phyloP scores from a whole-genome alignment of 2,329 filamentous ascomycete genomes.

The Aureobasidium melanogenum region DNA sequence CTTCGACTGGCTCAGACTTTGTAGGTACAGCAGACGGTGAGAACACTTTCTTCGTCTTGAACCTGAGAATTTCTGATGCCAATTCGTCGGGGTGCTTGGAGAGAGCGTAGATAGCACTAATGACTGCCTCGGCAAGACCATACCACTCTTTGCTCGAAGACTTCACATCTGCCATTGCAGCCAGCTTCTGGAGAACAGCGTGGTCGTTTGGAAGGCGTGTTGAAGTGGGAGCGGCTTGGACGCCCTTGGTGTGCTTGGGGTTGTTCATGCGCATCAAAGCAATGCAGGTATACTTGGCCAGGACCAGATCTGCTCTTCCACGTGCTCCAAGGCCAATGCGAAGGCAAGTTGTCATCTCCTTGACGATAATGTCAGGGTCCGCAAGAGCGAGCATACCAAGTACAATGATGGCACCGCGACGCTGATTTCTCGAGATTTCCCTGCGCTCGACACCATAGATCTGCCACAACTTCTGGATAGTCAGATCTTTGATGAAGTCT shows the following conservation, averaged over 20 bases:
- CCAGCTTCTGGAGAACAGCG: constrained; percentile 70
- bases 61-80: constrained; percentile 80
- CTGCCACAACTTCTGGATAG: constrained; percentile 91
- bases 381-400: constrained; percentile 93
- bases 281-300: constrained; percentile 93
- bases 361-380: constrained; percentile 83
- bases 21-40: constrained; percentile 30
- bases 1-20: constrained; percentile 17
- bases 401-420: constrained; percentile 89
- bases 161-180: constrained; percentile 73
- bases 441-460: constrained; percentile 91
- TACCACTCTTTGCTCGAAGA: constrained; percentile 90
- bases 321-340: constrained; percentile 76
- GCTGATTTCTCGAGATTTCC: constrained; percentile 84
- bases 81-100: constrained; percentile 90
- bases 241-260: constrained; percentile 67
- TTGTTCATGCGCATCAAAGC: constrained; percentile 87
- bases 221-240: constrained; percentile 49
- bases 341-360: constrained; percentile 90
- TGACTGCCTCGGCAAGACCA: constrained; percentile 89
- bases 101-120: constrained; percentile 87
- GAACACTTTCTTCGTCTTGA: constrained; percentile 81
- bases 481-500: constrained; percentile 73
- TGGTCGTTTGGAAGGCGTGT: constrained; percentile 86
- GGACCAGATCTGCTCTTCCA: constrained; percentile 71